These are phyloP conservation scores for Papiliotrema laurentii DNA, from an alignment of 1,284 basidiomycete species.

Conservation along the genomic window DNA sequence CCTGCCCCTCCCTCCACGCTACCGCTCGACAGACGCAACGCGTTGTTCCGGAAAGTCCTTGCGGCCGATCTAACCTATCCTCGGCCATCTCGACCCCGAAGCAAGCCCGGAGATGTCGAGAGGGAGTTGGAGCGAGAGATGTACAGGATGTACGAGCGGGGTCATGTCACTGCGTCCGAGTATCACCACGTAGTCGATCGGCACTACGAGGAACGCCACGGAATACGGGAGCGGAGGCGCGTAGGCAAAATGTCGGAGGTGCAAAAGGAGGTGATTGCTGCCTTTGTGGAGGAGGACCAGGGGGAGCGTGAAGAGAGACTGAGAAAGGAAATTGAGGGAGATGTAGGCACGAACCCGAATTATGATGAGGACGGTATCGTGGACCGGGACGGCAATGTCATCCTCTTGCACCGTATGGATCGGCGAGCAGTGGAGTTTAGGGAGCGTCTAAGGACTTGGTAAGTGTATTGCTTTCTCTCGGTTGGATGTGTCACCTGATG, in stretches of 20 bases:
- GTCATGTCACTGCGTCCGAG: slow-evolving; percentile 22
- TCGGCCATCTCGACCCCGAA: slow-evolving; percentile 6
- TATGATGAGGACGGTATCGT: slow-evolving; percentile 18
- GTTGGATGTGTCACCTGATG: neutral
- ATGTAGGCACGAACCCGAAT: slow-evolving; percentile 9
- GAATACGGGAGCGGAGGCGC: slow-evolving; percentile 16
- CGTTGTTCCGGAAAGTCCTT: slow-evolving; percentile 58
- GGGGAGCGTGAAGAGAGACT: slow-evolving; percentile 27
- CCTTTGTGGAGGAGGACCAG: slow-evolving; percentile 25
- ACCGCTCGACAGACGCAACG: slow-evolving; percentile 55
- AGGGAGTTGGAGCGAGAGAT: slow-evolving; percentile 6
- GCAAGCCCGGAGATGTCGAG: slow-evolving; percentile 7
- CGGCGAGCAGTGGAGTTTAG: slow-evolving; percentile 44
- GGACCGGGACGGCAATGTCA: slow-evolving; percentile 21
- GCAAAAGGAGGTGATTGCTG: slow-evolving; percentile 16
- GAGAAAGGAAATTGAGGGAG: slow-evolving; percentile 23
- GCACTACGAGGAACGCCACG: slow-evolving; percentile 24
- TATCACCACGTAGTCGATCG: slow-evolving; percentile 22
- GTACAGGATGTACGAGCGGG: slow-evolving; percentile 16
- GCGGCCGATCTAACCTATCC: slow-evolving; percentile 61
- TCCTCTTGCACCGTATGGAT: slow-evolving; percentile 31
- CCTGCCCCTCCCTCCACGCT: slow-evolving; percentile 50
- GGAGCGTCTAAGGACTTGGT: slow-evolving; percentile 46
- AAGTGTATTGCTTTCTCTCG: slow-evolving; percentile 9
- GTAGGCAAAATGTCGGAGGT: slow-evolving; percentile 21